phyloP scores from a whole-genome alignment of 768 basidiomycete genomes.

The Gymnopilus dilepis region DNA sequence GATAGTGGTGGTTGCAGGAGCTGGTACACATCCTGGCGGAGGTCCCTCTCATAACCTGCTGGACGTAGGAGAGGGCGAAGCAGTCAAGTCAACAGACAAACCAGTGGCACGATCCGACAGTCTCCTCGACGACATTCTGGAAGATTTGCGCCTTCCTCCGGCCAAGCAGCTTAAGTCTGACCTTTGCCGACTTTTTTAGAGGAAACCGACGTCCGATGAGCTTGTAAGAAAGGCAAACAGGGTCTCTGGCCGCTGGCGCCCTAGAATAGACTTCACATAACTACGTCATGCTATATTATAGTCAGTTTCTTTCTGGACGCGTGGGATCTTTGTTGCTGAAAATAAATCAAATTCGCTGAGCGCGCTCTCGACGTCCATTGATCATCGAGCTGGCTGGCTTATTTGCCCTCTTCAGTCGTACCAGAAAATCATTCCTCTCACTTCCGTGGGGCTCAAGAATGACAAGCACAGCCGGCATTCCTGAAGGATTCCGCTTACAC shows the following conservation, averaged over 20 bases:
- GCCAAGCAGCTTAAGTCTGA: constrained; percentile 36
- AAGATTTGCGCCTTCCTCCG: constrained; percentile 50
- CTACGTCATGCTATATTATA: background rate
- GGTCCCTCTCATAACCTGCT: constrained; percentile 43
- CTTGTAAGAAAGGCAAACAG: background rate
- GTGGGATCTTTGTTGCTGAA: background rate
- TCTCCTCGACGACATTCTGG: constrained; percentile 49
- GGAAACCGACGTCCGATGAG: too few species aligned
- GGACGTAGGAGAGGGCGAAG: constrained; percentile 5
- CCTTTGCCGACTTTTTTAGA: constrained; percentile 37
- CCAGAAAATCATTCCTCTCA: constrained; percentile 14
- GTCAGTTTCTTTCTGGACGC: background rate
- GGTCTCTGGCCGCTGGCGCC: background rate
- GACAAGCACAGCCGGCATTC: constrained; percentile 43
- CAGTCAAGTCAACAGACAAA: constrained; percentile 1
- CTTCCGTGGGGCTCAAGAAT: constrained; percentile 22
- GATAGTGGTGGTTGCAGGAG: constrained; percentile 49
- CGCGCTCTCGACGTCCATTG: background rate
- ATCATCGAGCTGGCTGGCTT: constrained; percentile 19
- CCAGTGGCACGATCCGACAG: constrained; percentile 32
- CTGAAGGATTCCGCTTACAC: constrained; percentile 79
- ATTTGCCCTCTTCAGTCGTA: background rate
- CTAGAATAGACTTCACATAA: background rate
- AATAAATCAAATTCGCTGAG: background rate
- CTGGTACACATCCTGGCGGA: constrained; percentile 40